Base-by-base conservation (phyloP, 352 stramenopile genomes). In the Achlya hypogyna region DNA sequence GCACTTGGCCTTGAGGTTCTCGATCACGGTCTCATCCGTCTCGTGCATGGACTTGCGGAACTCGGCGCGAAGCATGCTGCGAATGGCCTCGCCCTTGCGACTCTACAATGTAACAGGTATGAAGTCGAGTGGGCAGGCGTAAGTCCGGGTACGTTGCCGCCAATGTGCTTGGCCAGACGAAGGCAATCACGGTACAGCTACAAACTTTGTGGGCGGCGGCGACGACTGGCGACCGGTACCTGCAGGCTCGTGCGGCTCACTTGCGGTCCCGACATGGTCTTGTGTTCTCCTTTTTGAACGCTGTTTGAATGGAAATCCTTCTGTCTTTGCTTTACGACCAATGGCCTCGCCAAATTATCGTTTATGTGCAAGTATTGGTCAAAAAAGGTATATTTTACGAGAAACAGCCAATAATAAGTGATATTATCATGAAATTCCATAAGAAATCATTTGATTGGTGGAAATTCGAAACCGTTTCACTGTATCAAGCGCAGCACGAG, bases 161-260 rank as follows among this genome's bases (percentile, higher is more conserved):
- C 85, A 43, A 94, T 94, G 74, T 94, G 85, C 74, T 94, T 92
- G 42, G 85, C 83, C 32, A 94, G 75, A 60, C 85, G 85, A 74
- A 94, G 62, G 72, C 81, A 91, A 69, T 94, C 85, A 53, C 85
- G 82, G 72, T 92, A 94, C 20, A 94, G 73, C 85, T 94, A 65
- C 16, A 28, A 69, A 60, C 22, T 20, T 6, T 12, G 12, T 40
- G n/a, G 51, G 9, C 5, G n/a, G 29, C n/a, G 5, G 29, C 34
- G n/a, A 14, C 34, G 20, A 16, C 28, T 28, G 10, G 53, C 5
- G 29, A 20, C n/a, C 22, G 34, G n/a, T 45, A 63, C 54, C 40
- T 63, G 54, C 6, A 63, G 54, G 28, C 29, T 51, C 54, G 54
- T 51, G 29, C 54, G 54, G n/a, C 29, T 34, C 29, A 63, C 54